Evolutionary conservation across 306 rosid species (phyloP), one percentile per base, ranked within the genome.

Genomic region (Rosa persica): DNA sequence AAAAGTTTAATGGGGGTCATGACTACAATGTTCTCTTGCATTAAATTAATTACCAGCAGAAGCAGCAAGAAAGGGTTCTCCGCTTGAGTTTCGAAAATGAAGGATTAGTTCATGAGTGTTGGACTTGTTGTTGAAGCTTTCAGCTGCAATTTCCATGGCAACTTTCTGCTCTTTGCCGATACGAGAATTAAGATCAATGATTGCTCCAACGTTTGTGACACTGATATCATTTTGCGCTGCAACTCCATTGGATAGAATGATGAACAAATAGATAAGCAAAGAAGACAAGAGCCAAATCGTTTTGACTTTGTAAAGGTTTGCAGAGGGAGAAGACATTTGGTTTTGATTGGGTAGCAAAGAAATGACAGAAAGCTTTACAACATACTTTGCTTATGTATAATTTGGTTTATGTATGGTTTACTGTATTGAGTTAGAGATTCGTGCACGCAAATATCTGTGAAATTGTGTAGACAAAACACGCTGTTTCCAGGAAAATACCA

Each of bases 61-160:
- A 76, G 76, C 81, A 15, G 81, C 81, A 64, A 0, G 71, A 43
- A 78, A 61, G 65, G 83, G 75, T 27, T 79, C 55, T 23, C 44
- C 20, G 30, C 12, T 27, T 6, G 83, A 64, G 65, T 70, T 60
- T 12, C 49, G 83, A 46, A 79, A 76, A 71, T 71, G 22, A 60
- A 83, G 72, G 17, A 11, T 20, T 48, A 79, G 58, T 49, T 80
- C 72, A 36, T 46, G 70, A 51, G 30, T 5, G 51, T 12, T 76
- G 13, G 86, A 79, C 4, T 2, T 11, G 4, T 44, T 46, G 67
- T 88, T 89, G 83, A 84, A 75, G 42, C 73, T 79, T 72, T 64
- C 82, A 17, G 78, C 82, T 66, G 90, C 89, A 66, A 89, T 75
- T 76, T 88, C 79, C 87, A 88, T 88, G 79, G 87, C 84, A 62